A percentile compares a stretch with the other conserved stretches of the same genome.
phyloP scores from a whole-genome alignment of 345 rosid species.

The Cardamine chenopodiifolia region DNA sequence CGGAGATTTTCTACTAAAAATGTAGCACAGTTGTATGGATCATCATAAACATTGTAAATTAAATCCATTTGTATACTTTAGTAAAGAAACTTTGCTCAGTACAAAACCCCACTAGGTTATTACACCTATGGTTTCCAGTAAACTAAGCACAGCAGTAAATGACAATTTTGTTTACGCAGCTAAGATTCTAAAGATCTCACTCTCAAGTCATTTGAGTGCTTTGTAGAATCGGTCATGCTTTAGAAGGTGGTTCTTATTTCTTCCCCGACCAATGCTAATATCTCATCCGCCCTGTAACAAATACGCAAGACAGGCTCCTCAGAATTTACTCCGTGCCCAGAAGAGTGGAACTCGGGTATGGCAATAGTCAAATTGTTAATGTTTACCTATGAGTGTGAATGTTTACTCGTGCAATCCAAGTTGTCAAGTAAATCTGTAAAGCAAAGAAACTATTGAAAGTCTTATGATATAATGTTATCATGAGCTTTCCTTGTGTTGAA shows the following conservation, averaged over 20 bases:
- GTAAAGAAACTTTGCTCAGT: conserved; percentile 32
- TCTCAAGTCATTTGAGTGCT: not conserved
- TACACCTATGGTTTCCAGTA: not conserved
- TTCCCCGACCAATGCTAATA: conserved; percentile 63
- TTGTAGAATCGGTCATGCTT: not conserved
- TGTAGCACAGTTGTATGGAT: conserved; percentile 31
- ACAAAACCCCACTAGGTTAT: not conserved
- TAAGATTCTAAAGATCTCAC: not conserved
- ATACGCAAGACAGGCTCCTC: not conserved
- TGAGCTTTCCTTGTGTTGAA: not conserved
- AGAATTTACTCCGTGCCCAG: conserved; percentile 9
- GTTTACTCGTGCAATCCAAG: conserved; percentile 87
- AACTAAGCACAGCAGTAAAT: conserved; percentile 6
- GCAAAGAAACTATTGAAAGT: not conserved
- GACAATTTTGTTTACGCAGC: not conserved
- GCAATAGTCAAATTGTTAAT: not conserved
- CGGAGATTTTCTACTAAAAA: conserved; percentile 26
- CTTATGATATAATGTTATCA: not conserved
- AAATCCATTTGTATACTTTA: conserved; percentile 29
- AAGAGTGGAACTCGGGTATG: not conserved
- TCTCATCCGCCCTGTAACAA: conserved; percentile 64
- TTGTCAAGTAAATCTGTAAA: conserved; percentile 67
- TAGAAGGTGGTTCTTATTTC: conserved; percentile 59
- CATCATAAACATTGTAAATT: conserved; percentile 29
- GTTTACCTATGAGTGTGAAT: conserved; percentile 64